These are phyloP conservation scores for Wickerhamiella pararugosa DNA, from an alignment of 1,139 yeast genomes.

Conservation along the genomic window DNA sequence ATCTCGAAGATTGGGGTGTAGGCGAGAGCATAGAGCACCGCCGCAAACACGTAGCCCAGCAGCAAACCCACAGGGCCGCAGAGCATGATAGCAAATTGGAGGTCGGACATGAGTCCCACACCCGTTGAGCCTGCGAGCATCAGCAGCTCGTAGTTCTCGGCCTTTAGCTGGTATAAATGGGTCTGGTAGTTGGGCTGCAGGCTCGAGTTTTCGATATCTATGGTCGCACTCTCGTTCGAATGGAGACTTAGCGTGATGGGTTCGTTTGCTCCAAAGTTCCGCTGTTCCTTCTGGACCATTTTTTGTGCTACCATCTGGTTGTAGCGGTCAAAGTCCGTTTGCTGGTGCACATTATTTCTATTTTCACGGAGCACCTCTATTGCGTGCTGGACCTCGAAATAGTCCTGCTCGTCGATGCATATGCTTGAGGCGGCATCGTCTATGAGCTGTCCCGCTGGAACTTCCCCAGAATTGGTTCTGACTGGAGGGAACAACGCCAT, in stretches of 20 bases:
- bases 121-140: constrained; percentile 65
- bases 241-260: constrained; percentile 12
- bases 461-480: neutral
- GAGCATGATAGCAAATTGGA: constrained; percentile 64
- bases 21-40: constrained; percentile 51
- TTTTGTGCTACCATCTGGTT: constrained; percentile 25
- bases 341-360: constrained; percentile 7
- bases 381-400: constrained; percentile 19
- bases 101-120: constrained; percentile 60
- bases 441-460: constrained; percentile 6
- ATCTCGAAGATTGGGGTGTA: constrained; percentile 72
- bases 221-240: neutral
- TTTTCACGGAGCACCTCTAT: constrained; percentile 12
- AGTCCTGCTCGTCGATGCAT: constrained; percentile 22
- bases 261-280: constrained; percentile 18
- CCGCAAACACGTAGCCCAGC: constrained; percentile 54
- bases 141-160: constrained; percentile 10
- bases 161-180: neutral
- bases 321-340: constrained; percentile 29
- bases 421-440: constrained; percentile 23
- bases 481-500: neutral
- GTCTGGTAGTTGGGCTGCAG: neutral
- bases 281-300: constrained; percentile 20
- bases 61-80: constrained; percentile 78
- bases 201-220: constrained; percentile 1